Evolutionary conservation across 2,329 filamentous ascomycete species (phyloP).

Genomic region (Stachybotrys elegans): DNA sequence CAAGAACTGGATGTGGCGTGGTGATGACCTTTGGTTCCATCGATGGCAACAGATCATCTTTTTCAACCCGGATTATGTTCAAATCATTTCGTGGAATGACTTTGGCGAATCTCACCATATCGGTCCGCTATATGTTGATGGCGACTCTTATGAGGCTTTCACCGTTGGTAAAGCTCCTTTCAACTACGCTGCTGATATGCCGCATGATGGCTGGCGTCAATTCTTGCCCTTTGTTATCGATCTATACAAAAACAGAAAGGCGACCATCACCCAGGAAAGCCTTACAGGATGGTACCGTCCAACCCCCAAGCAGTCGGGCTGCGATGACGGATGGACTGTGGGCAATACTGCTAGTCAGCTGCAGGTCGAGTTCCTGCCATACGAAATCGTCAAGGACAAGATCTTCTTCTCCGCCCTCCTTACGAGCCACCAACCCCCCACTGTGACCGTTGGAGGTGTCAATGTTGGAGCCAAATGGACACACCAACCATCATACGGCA

Average conservation of each 20-base stretch:
- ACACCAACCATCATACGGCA: not conserved
- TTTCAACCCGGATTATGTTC: not conserved
- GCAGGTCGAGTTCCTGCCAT: constrained; percentile 16
- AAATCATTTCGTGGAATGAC: constrained; percentile 1
- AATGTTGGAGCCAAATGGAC: not conserved
- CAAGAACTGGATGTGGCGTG: not conserved
- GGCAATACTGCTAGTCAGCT: constrained; percentile 21
- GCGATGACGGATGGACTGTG: constrained; percentile 18
- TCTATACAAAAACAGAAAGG: constrained; percentile 24
- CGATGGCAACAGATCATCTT: not conserved
- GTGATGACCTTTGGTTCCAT: not conserved
- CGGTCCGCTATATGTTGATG: not conserved
- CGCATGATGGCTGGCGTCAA: not conserved
- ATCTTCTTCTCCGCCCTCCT: constrained; percentile 21
- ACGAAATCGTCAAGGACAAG: constrained; percentile 13
- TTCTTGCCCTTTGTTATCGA: constrained; percentile 25
- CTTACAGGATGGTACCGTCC: constrained; percentile 20
- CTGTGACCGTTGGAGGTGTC: constrained; percentile 22
- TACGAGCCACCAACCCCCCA: constrained; percentile 14
- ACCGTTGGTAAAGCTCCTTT: not conserved
- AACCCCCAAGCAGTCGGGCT: constrained; percentile 9
- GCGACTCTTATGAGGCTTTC: not conserved
- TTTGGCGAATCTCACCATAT: not conserved
- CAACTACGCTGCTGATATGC: not conserved
- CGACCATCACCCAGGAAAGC: constrained; percentile 11